Conservation (phyloP, 1,284 basidiomycete genomes). For the Trametes sp. region DNA sequence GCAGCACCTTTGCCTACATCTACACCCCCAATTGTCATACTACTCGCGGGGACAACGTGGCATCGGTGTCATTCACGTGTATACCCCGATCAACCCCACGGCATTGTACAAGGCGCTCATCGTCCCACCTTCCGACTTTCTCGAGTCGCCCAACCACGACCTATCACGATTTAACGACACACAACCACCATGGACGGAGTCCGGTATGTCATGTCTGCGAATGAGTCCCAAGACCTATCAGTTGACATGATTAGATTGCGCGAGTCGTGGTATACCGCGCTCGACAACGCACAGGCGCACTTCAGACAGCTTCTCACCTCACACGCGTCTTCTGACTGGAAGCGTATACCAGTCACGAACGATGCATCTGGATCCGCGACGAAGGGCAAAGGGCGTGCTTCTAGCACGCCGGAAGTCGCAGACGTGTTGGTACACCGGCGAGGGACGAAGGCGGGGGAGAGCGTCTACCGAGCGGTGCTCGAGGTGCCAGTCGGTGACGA, state of each 20-base stretch:
- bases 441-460: constrained; percentile 69
- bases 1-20: too few species aligned
- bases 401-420: constrained; percentile 61
- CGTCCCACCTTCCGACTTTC: constrained; percentile 11
- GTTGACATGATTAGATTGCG: constrained; percentile 57
- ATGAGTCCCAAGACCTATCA: neutral
- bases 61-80: constrained; percentile 25
- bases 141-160: constrained; percentile 15
- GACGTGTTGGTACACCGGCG: constrained; percentile 78
- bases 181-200: constrained; percentile 48
- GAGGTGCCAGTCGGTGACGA: constrained; percentile 78
- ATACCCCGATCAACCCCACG: constrained; percentile 24
- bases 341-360: constrained; percentile 60
- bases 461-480: constrained; percentile 83
- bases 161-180: constrained; percentile 19
- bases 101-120: constrained; percentile 24
- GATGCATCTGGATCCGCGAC: constrained; percentile 50
- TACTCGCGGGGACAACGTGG: constrained; percentile 24
- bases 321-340: constrained; percentile 72
- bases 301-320: constrained; percentile 76
- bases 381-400: constrained; percentile 67
- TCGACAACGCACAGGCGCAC: constrained; percentile 72
- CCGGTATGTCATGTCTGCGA: constrained; percentile 38
- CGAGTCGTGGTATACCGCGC: constrained; percentile 76
- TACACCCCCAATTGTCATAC: constrained; percentile 4